These are phyloP conservation scores for Musa beccarii DNA, from an alignment of 176 grass and related monocot species.

Conservation along the genomic window DNA sequence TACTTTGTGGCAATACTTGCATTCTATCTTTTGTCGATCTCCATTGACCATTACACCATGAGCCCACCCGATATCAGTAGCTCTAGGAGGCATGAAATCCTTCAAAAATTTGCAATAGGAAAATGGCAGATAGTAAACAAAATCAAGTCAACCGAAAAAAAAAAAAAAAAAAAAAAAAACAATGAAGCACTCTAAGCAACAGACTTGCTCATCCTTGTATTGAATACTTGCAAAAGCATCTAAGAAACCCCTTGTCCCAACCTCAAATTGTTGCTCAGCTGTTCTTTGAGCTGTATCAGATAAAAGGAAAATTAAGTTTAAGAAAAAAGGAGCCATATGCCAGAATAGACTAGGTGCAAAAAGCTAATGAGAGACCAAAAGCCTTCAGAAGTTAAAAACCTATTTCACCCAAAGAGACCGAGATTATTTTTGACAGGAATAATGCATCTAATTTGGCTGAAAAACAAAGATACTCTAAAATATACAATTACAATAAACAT, in stretches of 20 bases:
- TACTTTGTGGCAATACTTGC: slow-evolving; percentile 25
- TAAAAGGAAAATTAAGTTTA: background rate
- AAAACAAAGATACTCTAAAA: no score
- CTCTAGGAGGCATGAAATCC: slow-evolving; percentile 15
- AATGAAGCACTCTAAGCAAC: background rate
- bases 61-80: slow-evolving; percentile 23
- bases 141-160: background rate
- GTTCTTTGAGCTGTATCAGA: slow-evolving; percentile 12
- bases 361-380: background rate
- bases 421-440: no score
- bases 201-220: slow-evolving; percentile 20
- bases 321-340: background rate
- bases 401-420: no score
- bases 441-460: no score
- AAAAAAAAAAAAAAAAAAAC: background rate
- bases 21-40: slow-evolving; percentile 24
- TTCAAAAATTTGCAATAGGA: background rate
- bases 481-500: no score
- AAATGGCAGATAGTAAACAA: background rate
- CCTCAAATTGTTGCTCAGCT: slow-evolving; percentile 15
- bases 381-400: background rate
- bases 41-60: slow-evolving; percentile 23
- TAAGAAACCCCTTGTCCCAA: slow-evolving; percentile 17
- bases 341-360: background rate
- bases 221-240: slow-evolving; percentile 18